Percentiles rank a stretch among this genome's conserved stretches.
Evolutionary conservation across 306 rosid genomes (phyloP).

Genomic region (Ziziphus jujuba): DNA sequence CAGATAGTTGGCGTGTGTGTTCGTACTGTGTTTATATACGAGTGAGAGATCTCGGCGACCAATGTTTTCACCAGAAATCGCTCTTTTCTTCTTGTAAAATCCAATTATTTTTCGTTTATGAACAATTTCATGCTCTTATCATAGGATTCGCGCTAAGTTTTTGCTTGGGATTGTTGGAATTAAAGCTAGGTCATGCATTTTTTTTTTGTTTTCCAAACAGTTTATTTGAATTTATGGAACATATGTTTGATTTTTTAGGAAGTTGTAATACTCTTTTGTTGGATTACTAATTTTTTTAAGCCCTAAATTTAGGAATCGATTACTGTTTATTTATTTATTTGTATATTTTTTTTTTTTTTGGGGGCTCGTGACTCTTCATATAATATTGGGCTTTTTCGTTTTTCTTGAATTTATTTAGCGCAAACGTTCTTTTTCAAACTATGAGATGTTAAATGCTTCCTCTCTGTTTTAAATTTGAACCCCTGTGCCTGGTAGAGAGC

Average conservation of each 20-base stretch:
- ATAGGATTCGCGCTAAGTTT: constrained; percentile 5
- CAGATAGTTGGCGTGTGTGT: neutral
- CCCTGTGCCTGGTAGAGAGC: neutral
- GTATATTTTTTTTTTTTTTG: too few species aligned
- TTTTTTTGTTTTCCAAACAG: neutral
- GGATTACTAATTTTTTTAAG: neutral
- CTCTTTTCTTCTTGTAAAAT: neutral
- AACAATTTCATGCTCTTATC: neutral
- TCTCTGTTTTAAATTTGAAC: neutral
- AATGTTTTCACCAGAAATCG: neutral
- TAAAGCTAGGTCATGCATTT: neutral
- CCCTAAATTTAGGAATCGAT: neutral
- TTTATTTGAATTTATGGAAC: neutral
- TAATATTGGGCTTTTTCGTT: neutral
- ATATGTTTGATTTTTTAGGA: neutral
- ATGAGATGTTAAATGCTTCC: neutral
- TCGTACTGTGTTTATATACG: neutral
- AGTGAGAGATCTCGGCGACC: neutral
- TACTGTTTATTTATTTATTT: neutral
- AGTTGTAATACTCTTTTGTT: neutral
- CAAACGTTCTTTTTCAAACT: neutral
- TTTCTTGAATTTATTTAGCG: neutral
- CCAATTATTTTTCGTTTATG: neutral
- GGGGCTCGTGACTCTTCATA: neutral
- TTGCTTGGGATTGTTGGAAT: neutral